Evolutionary conservation across 2,329 filamentous ascomycete species (phyloP).

Genomic region (Xylaria sp.): DNA sequence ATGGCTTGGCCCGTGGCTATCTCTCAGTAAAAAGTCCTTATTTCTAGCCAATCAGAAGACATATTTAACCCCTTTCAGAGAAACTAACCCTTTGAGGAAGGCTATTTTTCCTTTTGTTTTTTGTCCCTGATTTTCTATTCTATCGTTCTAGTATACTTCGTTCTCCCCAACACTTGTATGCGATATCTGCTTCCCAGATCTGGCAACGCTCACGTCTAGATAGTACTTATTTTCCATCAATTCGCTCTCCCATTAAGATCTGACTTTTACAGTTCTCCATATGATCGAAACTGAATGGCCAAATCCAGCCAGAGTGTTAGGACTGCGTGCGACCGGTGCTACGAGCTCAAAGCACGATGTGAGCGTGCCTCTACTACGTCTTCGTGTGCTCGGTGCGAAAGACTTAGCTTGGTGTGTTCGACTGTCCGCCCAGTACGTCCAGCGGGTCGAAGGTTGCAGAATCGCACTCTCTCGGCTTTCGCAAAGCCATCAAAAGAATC

Average conservation of each 20-base stretch:
- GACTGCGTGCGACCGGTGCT: slow-evolving; percentile 5
- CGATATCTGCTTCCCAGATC: no score
- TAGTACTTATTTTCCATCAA: neutral
- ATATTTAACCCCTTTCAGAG: no score
- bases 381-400: neutral
- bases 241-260: neutral
- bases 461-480: neutral
- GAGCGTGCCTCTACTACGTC: neutral
- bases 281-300: neutral
- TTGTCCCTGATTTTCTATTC: no score
- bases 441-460: neutral
- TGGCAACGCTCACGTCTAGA: neutral
- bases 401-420: neutral
- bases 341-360: slow-evolving; percentile 11
- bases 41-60: no score
- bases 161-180: no score
- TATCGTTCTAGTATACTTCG: no score
- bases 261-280: neutral
- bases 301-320: neutral
- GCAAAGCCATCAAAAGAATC: neutral
- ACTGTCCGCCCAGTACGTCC: neutral
- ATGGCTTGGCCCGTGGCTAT: no score
- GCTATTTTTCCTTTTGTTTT: no score
- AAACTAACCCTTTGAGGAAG: no score
- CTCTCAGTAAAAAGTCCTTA: no score